A percentile compares a stretch with the other conserved stretches of the same genome.
Evolutionary conservation across 192 early-diverging fungal species (phyloP).

Genomic region (Gamsiella multidivaricata): DNA sequence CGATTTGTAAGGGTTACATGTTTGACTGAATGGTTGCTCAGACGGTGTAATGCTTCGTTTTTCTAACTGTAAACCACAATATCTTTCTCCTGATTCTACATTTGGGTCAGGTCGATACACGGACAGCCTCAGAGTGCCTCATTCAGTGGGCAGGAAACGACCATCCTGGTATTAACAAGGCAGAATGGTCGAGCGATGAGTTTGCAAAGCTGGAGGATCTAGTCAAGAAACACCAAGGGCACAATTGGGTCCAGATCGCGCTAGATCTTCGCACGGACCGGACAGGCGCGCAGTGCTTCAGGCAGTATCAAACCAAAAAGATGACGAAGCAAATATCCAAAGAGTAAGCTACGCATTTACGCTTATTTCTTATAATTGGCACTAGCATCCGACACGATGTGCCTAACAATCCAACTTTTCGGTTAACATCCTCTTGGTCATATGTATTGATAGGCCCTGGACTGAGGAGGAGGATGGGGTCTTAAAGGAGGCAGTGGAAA

Average conservation of each 20-base stretch:
- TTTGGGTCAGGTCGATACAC: conserved; percentile 69
- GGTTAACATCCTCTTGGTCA: conserved; percentile 20
- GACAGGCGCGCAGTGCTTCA: conserved; percentile 81
- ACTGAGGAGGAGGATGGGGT: conserved; percentile 74
- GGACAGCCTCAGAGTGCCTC: conserved; percentile 75
- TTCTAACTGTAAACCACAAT: conserved; percentile 19
- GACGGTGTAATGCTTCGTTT: conserved; percentile 26
- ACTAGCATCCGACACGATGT: too few relatives aligned
- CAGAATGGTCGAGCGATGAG: conserved; percentile 73
- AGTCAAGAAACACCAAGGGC: conserved; percentile 57
- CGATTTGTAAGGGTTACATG: conserved; percentile 29
- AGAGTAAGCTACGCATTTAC: conserved; percentile 30
- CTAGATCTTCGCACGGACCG: conserved; percentile 70
- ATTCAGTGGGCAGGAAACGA: conserved; percentile 85
- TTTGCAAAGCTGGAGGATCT: conserved; percentile 56
- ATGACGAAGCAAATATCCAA: conserved; percentile 27
- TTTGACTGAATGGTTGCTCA: too few relatives aligned
- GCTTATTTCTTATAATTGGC: too few relatives aligned
- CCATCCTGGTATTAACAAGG: conserved; percentile 81
- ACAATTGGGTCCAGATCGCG: conserved; percentile 77
- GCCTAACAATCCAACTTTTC: too few relatives aligned
- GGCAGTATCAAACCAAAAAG: conserved; percentile 66
- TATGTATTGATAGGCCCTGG: conserved; percentile 66
- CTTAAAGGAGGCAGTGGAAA: conserved; percentile 69
- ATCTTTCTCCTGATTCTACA: background rate